Percentiles rank a stretch among this genome's conserved stretches.
phyloP scores from a whole-genome alignment of 495 filamentous ascomycete genomes.

The Collariella sp. region DNA sequence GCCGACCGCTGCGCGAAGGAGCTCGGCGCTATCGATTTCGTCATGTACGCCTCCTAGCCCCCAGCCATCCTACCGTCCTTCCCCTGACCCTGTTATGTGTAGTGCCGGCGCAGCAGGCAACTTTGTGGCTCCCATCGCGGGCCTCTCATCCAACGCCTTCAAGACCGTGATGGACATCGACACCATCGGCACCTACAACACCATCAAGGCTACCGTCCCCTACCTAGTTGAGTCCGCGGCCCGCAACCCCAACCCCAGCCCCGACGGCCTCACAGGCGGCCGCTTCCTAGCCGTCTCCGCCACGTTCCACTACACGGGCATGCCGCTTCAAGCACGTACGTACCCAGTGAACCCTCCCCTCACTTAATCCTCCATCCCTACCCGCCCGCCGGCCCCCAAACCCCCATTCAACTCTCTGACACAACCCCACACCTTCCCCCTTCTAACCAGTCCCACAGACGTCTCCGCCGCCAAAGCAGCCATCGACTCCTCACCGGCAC shows the following conservation, averaged over 20 bases:
- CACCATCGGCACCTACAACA: slow-evolving; percentile 87
- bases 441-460: slow-evolving; percentile 34
- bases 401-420: no score
- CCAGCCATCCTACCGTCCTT: not conserved
- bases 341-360: no score
- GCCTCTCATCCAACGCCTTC: slow-evolving; percentile 80
- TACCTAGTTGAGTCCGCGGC: slow-evolving; percentile 65
- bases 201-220: slow-evolving; percentile 79
- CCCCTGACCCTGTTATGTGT: not conserved
- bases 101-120: slow-evolving; percentile 95
- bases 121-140: slow-evolving; percentile 81
- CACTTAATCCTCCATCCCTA: no score
- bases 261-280: slow-evolving; percentile 54
- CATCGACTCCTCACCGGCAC: slow-evolving; percentile 70
- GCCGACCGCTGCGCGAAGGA: slow-evolving; percentile 71
- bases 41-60: slow-evolving; percentile 58
- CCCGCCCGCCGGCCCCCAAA: no score
- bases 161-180: slow-evolving; percentile 96
- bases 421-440: no score
- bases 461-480: slow-evolving; percentile 85
- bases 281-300: slow-evolving; percentile 83
- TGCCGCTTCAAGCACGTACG: slow-evolving; percentile 62
- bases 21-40: slow-evolving; percentile 80
- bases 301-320: slow-evolving; percentile 79
- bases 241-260: slow-evolving; percentile 44